Base-by-base conservation (phyloP, 1,139 yeast species). In the Sugiyamaella pinicola region DNA sequence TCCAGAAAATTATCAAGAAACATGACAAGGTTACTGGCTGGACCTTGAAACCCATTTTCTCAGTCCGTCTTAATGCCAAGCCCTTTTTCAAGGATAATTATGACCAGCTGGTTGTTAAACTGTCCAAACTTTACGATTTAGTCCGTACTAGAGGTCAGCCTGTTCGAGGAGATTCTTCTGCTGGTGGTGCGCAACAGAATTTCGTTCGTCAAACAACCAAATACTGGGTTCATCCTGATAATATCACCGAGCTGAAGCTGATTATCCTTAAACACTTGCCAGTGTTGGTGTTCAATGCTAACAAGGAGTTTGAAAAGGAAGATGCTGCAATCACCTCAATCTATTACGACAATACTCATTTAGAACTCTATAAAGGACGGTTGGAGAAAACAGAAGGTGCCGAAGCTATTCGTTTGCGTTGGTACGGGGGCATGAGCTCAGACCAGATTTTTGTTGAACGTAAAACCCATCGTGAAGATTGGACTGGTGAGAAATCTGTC, bases 401-500 rank as follows among this genome's bases (percentile, higher is more conserved):
- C 8, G 99, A 93, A 73, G 99, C 99, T 19, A 90, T 93, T 63
- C 85, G 99, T 74, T 78, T 93, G 68, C 84, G 99, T 76, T 93
- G 99, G 99, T 93, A 93, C 69, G 99, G 99, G 67, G 97, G 96
- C 52, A 91, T 93, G 99, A 79, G 82, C 55, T 81, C 93, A 3
- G 96, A 91, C 62, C 88, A 87, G 51, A 89, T 93, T 54, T 93
- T 93, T 62, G 96, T 93, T 34, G 99, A 93, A 73, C 83, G 99
- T 71, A 93, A 93, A 72, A 93, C 99, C 12, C 99, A 93, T 69
- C 82, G 99, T 71, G 99, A 93, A 72, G 99, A 93, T 74, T 93
- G 99, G 99, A 93, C 99, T 2, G 99, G 99, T 64, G 99, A 93
- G 72, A 91, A 91, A 73, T 88, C 96, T 9, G 99, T 93, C 60